phyloP scores from a whole-genome alignment of 768 basidiomycete genomes.

The Hypholoma sublateritium region DNA sequence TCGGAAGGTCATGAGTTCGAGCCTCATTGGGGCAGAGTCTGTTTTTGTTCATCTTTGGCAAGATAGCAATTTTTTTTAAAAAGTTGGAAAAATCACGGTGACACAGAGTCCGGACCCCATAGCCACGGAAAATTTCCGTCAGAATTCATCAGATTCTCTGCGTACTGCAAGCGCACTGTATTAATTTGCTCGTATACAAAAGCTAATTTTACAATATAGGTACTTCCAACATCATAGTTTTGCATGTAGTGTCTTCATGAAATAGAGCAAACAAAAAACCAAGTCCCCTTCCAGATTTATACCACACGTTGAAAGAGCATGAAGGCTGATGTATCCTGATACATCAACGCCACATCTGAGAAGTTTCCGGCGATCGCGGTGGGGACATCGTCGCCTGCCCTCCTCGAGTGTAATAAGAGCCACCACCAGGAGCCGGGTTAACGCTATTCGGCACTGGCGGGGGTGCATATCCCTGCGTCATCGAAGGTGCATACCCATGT shows the following conservation, averaged over 20 bases:
- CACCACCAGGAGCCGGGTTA: slow-evolving; percentile 10
- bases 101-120: too few species aligned
- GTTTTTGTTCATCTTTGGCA: slow-evolving; percentile 9
- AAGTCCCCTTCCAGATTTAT: neutral
- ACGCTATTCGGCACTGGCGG: slow-evolving; percentile 5
- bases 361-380: slow-evolving; percentile 1
- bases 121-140: too few species aligned
- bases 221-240: neutral
- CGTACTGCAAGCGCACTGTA: neutral
- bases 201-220: slow-evolving; percentile 6
- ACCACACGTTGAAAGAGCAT: neutral
- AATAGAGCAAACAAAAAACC: neutral
- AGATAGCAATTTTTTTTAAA: too few species aligned
- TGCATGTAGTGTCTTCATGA: neutral
- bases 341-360: slow-evolving; percentile 1
- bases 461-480: neutral
- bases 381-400: slow-evolving; percentile 12
- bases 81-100: too few species aligned
- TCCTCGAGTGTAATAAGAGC: slow-evolving; percentile 13
- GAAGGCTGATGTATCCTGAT: neutral
- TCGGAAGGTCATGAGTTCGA: slow-evolving; percentile 77
- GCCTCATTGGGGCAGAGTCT: slow-evolving; percentile 60
- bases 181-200: slow-evolving; percentile 3
- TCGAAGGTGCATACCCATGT: slow-evolving; percentile 10
- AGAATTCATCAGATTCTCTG: too few species aligned